A percentile compares a stretch with the other conserved stretches of the same genome.
Conservation (phyloP, 768 basidiomycete genomes). For the Calvatia gigantea region DNA sequence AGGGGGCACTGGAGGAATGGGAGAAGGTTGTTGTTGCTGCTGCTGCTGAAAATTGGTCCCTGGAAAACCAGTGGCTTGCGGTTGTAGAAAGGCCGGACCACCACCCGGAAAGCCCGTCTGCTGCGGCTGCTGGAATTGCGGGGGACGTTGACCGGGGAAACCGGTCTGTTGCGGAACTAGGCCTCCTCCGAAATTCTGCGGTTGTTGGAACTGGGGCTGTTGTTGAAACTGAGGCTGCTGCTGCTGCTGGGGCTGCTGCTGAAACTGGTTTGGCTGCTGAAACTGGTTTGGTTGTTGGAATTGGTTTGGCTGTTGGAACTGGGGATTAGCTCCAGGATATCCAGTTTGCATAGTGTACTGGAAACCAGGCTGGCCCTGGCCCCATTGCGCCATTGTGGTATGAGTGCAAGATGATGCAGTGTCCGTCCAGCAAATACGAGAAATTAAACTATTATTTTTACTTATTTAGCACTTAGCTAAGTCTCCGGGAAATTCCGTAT, state of each 20-base stretch:
- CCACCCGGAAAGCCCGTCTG: constrained; percentile 49
- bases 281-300: constrained; percentile 47
- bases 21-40: constrained; percentile 46
- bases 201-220: constrained; percentile 34
- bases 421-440: constrained; percentile 7
- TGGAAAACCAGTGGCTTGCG: constrained; percentile 53
- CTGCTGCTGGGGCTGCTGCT: constrained; percentile 29
- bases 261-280: constrained; percentile 40
- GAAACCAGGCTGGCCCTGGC: constrained; percentile 59
- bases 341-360: constrained; percentile 79
- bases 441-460: constrained; percentile 15
- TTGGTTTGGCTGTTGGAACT: constrained; percentile 43
- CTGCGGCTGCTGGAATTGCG: constrained; percentile 57
- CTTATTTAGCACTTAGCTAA: neutral
- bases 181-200: constrained; percentile 30
- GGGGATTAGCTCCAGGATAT: constrained; percentile 40
- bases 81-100: constrained; percentile 40
- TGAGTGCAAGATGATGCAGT: constrained; percentile 16
- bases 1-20: constrained; percentile 59
- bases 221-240: constrained; percentile 27
- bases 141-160: constrained; percentile 38
- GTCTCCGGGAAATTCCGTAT: neutral
- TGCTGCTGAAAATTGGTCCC: constrained; percentile 38
- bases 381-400: constrained; percentile 75
- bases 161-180: constrained; percentile 65